These are phyloP conservation scores for Barnettozyma siamensis DNA, from an alignment of 805 yeast species.

Conservation along the genomic window DNA sequence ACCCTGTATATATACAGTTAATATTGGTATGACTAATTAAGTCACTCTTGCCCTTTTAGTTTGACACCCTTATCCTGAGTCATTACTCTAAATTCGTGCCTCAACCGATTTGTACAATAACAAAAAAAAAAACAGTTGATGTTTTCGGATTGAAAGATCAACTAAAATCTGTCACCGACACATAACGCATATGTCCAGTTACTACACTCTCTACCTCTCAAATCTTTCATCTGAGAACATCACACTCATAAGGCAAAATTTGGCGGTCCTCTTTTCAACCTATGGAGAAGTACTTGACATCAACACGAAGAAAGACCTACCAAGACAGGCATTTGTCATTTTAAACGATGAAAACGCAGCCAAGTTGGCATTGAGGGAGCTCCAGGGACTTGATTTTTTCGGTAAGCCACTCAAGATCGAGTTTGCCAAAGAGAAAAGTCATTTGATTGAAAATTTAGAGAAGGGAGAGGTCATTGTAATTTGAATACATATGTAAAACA, in stretches of 20 bases:
- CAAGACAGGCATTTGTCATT: slow-evolving; percentile 60
- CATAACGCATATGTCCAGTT: slow-evolving; percentile 2
- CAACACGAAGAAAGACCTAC: slow-evolving; percentile 35
- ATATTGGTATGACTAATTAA: too few relatives aligned
- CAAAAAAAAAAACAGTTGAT: neutral
- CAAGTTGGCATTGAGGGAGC: slow-evolving; percentile 40
- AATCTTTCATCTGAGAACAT: slow-evolving; percentile 23
- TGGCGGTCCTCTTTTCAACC: slow-evolving; percentile 53
- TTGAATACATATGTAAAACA: too few relatives aligned
- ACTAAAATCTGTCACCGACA: too few relatives aligned
- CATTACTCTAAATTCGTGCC: too few relatives aligned
- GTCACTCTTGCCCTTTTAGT: too few relatives aligned
- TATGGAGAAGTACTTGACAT: slow-evolving; percentile 63
- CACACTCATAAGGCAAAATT: slow-evolving; percentile 40
- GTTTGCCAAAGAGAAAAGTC: slow-evolving; percentile 33
- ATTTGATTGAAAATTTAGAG: slow-evolving; percentile 10
- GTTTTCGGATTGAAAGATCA: too few relatives aligned
- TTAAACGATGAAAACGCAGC: slow-evolving; percentile 47
- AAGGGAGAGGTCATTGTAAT: too few relatives aligned
- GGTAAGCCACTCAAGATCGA: slow-evolving; percentile 44
- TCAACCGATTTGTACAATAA: too few relatives aligned
- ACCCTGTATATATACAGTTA: too few relatives aligned
- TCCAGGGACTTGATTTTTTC: slow-evolving; percentile 46
- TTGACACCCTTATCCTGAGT: too few relatives aligned
- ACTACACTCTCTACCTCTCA: slow-evolving; percentile 7